Base-by-base conservation (phyloP, 805 yeast species). In the Pichia nakasei region DNA sequence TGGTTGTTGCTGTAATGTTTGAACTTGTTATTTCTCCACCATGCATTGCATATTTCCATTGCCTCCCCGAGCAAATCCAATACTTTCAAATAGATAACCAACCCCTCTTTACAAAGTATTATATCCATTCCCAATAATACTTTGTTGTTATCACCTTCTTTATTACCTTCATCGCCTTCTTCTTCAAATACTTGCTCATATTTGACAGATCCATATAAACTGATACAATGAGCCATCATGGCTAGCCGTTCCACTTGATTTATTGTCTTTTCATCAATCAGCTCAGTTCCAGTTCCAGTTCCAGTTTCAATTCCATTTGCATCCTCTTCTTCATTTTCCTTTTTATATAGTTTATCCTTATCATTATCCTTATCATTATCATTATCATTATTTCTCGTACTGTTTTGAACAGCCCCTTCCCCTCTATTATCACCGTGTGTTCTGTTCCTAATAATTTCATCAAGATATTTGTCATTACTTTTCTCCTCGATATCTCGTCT, bases 141-240 rank as follows among this genome's bases (percentile, higher is more conserved):
- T 24, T 34, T 19, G 5, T 34, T 33, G 11, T 26, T 22, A 19
- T 39, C 8, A 36, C 67, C 67, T 8, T 63, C 60, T 11, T 4
- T 8, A 24, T 24, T 37, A 39, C 18, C 18, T 37, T 46, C 13
- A 39, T 45, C 41, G 12, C 29, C 33, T 3, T 29, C 61, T 1
- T 78, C 74, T 0, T 96, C 96, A 32, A 83, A 76, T 52, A 89
- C 68, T 65, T 91, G 97, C 35, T 82, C 72, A 55, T 82, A 86
- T 62, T 93, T 93, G 22, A 87, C 88, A 52, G 88, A 96, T 0
- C 97, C 97, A 67, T 82, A 88, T 27, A 87, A 69, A 50, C 81
- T 79, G 19, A 93, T 80, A 0, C 95, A 95, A 57, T 88, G 93
- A 0, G 96, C 87, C 65, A 87, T 88, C 1, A 96, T 87, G 2